Base-by-base conservation (phyloP, 176 grass and related monocot species). In the Musa acuminata region DNA sequence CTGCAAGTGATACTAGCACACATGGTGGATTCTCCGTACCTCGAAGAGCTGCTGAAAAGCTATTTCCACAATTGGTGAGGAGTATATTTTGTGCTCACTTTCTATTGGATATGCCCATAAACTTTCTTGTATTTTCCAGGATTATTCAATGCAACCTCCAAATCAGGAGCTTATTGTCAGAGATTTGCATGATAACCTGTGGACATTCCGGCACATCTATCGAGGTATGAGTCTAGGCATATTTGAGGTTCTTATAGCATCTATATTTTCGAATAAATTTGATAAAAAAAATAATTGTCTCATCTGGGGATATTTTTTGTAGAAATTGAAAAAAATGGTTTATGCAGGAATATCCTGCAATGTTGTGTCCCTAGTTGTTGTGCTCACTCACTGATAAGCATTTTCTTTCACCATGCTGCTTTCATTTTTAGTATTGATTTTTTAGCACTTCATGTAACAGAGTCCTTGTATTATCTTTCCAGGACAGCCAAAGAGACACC, bases 191-290 rank as follows among this genome's bases (percentile, higher is more conserved):
- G 95, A 99, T 19, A 94, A 94, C 35, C 69, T 93, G 74, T 99
- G 95, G 95, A 99, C 95, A 77, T 99, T 99, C 51, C 88, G 91
- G 78, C 91, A 99, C 86, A 99, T 99, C 84, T 94, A 99, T 86
- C 95, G 95, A 79, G 95, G 91, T 99, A 99, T 70, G 82, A 80
- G 72, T 68, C 69, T 75, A 8, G 13, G 52, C 77, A 43, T 52
- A 22, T 51, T 20, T 87, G 53, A 78, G 74, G 19, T 66, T 43
- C 35, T 43, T 43, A 6, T 43, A 43, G 35, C 35, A 6, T 43
- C 35, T 43, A 43, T 43, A 43, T 43, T 43, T 43, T 43, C 4
- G 35, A 43, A 43, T 43, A 43, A 43, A 43, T 43, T 43, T 43
- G 35, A 43, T 5, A 43, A 43, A 43, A n/a, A 35, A 43, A 43